Conservation (phyloP, 1,139 yeast genomes). For the Kodamaea fungicola region DNA sequence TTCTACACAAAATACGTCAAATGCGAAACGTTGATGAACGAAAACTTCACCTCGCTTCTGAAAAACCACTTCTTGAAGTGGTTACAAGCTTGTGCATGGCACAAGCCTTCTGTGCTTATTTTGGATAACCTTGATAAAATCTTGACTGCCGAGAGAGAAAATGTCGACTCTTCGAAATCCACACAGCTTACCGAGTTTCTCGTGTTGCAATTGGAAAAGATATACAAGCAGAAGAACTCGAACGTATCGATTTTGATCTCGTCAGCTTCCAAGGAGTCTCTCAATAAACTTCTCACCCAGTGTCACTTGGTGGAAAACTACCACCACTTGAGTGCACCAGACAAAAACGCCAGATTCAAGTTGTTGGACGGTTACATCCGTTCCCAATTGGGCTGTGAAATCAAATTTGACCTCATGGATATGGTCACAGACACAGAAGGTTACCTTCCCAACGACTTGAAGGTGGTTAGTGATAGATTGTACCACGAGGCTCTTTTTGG, state of each 20-base stretch:
- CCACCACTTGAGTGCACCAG: slow-evolving; percentile 65
- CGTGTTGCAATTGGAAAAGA: slow-evolving; percentile 37
- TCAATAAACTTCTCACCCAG: slow-evolving; percentile 60
- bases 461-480: slow-evolving; percentile 69
- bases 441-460: slow-evolving; percentile 78
- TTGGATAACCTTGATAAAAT: slow-evolving; percentile 81
- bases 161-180: slow-evolving; percentile 58
- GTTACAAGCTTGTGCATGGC: slow-evolving; percentile 69
- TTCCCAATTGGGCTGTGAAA: slow-evolving; percentile 25
- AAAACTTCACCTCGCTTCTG: slow-evolving; percentile 45
- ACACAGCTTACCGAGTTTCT: slow-evolving; percentile 54
- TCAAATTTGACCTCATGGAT: slow-evolving; percentile 58
- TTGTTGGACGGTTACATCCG: slow-evolving; percentile 49
- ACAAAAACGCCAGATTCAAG: slow-evolving; percentile 54
- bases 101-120: slow-evolving; percentile 69
- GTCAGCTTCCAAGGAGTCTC: slow-evolving; percentile 59
- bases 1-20: slow-evolving; percentile 42
- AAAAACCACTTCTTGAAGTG: slow-evolving; percentile 44
- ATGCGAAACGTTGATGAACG: slow-evolving; percentile 58
- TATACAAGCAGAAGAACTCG: slow-evolving; percentile 38
- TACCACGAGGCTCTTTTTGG: slow-evolving; percentile 60
- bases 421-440: slow-evolving; percentile 85
- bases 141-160: slow-evolving; percentile 70
- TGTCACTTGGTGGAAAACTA: slow-evolving; percentile 71
- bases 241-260: slow-evolving; percentile 55